These are phyloP conservation scores for Pezicula carpinea DNA, from an alignment of 2,329 filamentous ascomycete genomes.

Conservation along the genomic window DNA sequence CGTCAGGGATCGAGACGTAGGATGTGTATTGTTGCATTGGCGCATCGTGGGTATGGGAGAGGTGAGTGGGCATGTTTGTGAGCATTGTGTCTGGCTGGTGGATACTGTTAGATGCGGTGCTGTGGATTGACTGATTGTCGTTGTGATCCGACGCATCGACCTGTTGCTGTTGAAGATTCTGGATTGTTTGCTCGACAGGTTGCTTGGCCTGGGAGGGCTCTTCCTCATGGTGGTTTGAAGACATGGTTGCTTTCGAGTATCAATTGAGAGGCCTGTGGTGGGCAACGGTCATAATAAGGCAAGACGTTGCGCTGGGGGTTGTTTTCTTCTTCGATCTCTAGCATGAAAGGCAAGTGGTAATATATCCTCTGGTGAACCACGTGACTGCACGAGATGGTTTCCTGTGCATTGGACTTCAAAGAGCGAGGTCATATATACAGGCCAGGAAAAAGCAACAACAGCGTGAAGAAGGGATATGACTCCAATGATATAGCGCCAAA, in stretches of 20 bases:
- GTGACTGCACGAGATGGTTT: too few species aligned
- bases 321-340: neutral
- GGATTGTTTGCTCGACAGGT: too few species aligned
- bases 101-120: slow-evolving; percentile 3
- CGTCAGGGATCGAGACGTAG: slow-evolving; percentile 34
- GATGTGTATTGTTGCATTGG: slow-evolving; percentile 24
- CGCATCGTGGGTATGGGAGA: slow-evolving; percentile 25
- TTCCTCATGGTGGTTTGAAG: slow-evolving; percentile 17
- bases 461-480: neutral
- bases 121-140: slow-evolving; percentile 17
- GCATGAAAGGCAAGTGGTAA: slow-evolving; percentile 11
- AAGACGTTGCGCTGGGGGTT: neutral
- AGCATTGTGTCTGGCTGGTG: slow-evolving; percentile 10
- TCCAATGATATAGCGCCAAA: too few species aligned
- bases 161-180: too few species aligned
- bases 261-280: slow-evolving; percentile 9
- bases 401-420: neutral
- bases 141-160: neutral
- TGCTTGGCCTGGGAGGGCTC: too few species aligned
- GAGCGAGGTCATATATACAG: neutral
- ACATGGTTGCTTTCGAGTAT: slow-evolving; percentile 13
- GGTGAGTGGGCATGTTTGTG: slow-evolving; percentile 19
- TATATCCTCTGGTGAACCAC: too few species aligned
- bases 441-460: neutral
- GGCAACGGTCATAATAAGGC: slow-evolving; percentile 8